Percentiles rank a stretch among this genome's conserved stretches.
phyloP scores from a whole-genome alignment of 371 early-diverging fungal genomes.

The Neoconidiobolus thromboides region DNA sequence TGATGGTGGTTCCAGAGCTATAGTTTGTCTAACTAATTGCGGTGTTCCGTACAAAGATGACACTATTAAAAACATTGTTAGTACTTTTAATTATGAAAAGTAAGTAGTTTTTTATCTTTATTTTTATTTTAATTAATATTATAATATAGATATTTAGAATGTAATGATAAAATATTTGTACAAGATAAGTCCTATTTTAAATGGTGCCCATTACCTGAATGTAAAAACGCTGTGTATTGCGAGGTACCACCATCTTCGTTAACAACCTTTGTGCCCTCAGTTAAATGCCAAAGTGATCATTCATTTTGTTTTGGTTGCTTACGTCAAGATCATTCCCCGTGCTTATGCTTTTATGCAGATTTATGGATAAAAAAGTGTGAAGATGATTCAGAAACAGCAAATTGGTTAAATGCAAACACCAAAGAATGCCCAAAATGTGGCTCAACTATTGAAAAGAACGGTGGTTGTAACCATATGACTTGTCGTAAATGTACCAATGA shows the following conservation, averaged over 20 bases:
- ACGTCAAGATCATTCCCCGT: conserved; percentile 78
- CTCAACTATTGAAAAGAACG: conserved; percentile 93
- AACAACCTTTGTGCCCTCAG: conserved; percentile 60
- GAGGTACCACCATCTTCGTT: conserved; percentile 47
- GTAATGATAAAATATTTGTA: conserved; percentile 49
- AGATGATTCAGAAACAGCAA: conserved; percentile 94
- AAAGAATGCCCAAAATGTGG: conserved; percentile 90
- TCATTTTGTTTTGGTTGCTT: conserved; percentile 89
- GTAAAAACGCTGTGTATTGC: conserved; percentile 86
- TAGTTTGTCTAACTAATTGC: conserved; percentile 77
- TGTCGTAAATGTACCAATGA: conserved; percentile 74
- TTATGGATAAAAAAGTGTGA: conserved; percentile 87
- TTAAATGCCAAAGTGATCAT: conserved; percentile 59
- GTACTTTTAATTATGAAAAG: conserved; percentile 22
- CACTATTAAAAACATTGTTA: conserved; percentile 45
- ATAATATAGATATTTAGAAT: background rate
- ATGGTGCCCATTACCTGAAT: conserved; percentile 94
- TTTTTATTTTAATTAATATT: conserved; percentile 1
- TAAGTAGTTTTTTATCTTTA: conserved; percentile 10
- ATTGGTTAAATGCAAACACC: conserved; percentile 92
- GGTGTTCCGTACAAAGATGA: conserved; percentile 57
- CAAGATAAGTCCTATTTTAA: conserved; percentile 57
- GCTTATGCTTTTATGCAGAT: conserved; percentile 66
- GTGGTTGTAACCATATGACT: conserved; percentile 90
- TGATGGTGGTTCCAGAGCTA: conserved; percentile 64